Percentiles rank a stretch among this genome's conserved stretches.
These are phyloP conservation scores for Pseudogymnoascus sp. DNA, from an alignment of 2,329 filamentous ascomycete genomes.

Conservation along the genomic window DNA sequence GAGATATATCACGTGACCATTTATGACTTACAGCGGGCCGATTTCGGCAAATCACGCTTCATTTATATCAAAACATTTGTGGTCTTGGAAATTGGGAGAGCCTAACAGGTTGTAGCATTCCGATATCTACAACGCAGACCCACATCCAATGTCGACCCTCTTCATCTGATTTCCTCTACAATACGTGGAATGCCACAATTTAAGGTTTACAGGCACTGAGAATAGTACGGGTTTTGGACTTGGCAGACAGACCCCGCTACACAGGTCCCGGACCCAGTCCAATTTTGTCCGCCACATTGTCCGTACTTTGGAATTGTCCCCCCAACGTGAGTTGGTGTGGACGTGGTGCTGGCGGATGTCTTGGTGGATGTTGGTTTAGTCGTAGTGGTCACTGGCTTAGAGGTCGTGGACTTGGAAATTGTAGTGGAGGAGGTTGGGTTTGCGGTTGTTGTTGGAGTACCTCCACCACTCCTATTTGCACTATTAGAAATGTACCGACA, in stretches of 20 bases:
- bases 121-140: neutral
- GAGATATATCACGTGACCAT: neutral
- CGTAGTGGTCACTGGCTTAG: conserved; percentile 7
- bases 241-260: neutral
- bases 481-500: neutral
- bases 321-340: neutral
- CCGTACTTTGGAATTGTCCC: conserved; percentile 9
- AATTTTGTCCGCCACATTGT: neutral
- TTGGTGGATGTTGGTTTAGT: conserved; percentile 2
- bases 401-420: neutral
- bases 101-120: neutral
- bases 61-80: neutral
- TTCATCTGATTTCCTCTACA: neutral
- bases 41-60: neutral
- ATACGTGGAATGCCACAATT: neutral
- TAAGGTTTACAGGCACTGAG: conserved; percentile 7
- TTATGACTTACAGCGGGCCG: neutral
- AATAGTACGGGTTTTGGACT: neutral
- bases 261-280: neutral
- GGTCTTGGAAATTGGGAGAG: neutral
- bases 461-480: conserved; percentile 14
- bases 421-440: conserved; percentile 12
- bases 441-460: conserved; percentile 19
- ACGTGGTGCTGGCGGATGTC: conserved; percentile 2
- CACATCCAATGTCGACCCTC: neutral